These are phyloP conservation scores for Coniosporium apollinis DNA, from an alignment of 495 filamentous ascomycete species.

Conservation along the genomic window DNA sequence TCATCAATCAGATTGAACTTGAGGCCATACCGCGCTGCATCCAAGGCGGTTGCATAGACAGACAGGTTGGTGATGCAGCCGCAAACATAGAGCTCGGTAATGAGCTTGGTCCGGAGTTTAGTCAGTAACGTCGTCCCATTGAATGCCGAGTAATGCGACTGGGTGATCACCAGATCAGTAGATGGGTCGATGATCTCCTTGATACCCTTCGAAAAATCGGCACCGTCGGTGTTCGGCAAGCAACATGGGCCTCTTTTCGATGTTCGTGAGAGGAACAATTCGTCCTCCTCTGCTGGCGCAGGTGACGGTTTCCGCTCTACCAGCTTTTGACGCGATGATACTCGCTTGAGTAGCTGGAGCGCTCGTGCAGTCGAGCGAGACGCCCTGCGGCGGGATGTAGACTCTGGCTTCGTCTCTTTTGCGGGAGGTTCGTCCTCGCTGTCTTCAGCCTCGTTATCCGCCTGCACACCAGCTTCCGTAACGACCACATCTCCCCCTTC, in stretches of 20 bases:
- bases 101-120: conserved; percentile 53
- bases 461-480: conserved; percentile 13
- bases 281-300: conserved; percentile 31
- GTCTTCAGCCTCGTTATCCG: conserved; percentile 8
- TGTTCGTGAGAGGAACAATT: conserved; percentile 40
- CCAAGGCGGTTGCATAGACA: conserved; percentile 81
- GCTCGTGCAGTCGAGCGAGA: conserved; percentile 4
- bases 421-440: neutral
- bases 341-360: conserved; percentile 15
- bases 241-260: conserved; percentile 33
- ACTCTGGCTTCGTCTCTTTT: conserved; percentile 1
- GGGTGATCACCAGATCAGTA: conserved; percentile 52
- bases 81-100: conserved; percentile 86
- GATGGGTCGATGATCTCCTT: conserved; percentile 24
- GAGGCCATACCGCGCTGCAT: conserved; percentile 76
- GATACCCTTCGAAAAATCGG: conserved; percentile 47
- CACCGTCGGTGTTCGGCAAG: conserved; percentile 44
- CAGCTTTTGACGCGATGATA: conserved; percentile 8
- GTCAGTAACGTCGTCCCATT: conserved; percentile 53
- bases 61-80: conserved; percentile 80
- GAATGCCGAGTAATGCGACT: conserved; percentile 82
- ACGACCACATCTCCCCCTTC: conserved; percentile 28
- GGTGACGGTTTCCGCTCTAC: conserved; percentile 1
- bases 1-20: conserved; percentile 74
- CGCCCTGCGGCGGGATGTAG: neutral